These are phyloP conservation scores for Hypoxylon lenormandii DNA, from an alignment of 495 filamentous ascomycete genomes.

Conservation along the genomic window DNA sequence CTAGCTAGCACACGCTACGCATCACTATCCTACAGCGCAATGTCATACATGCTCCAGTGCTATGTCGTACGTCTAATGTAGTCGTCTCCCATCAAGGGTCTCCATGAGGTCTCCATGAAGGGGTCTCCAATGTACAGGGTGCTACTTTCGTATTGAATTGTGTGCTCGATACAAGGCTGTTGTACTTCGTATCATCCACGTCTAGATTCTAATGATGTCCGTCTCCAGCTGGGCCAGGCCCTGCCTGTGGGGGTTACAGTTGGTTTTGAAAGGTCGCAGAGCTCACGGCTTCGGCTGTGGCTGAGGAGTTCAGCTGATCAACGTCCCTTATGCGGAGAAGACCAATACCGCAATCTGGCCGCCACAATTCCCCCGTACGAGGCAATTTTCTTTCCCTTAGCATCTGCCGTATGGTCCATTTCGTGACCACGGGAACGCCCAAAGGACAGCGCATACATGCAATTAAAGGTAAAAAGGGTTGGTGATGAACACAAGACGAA, in stretches of 20 bases:
- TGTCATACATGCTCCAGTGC: not conserved
- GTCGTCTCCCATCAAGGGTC: conserved; percentile 1
- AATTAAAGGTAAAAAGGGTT: conserved; percentile 11
- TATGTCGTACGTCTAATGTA: conserved; percentile 2
- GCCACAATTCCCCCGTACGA: conserved; percentile 41
- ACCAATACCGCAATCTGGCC: conserved; percentile 23
- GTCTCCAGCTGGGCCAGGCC: not conserved
- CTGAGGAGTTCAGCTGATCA: conserved; percentile 44
- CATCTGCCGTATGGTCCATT: conserved; percentile 35
- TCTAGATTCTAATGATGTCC: conserved; percentile 24
- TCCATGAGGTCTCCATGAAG: conserved; percentile 2
- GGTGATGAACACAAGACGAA: conserved; percentile 32
- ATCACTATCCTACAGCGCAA: conserved; percentile 5
- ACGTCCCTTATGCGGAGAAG: conserved; percentile 37
- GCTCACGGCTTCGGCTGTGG: conserved; percentile 24
- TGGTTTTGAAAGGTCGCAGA: not conserved
- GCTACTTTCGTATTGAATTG: conserved; percentile 36
- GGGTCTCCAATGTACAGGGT: conserved; percentile 5
- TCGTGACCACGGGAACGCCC: conserved; percentile 36
- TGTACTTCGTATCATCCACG: conserved; percentile 18
- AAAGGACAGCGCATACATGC: conserved; percentile 39
- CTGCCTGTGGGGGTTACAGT: conserved; percentile 31
- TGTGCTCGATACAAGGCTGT: conserved; percentile 27
- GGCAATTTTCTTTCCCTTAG: conserved; percentile 25
- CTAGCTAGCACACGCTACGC: not conserved